Percentiles rank a stretch among this genome's conserved stretches.
These are phyloP conservation scores for Aspergillus fijiensis DNA, from an alignment of 2,329 filamentous ascomycete genomes.

Conservation along the genomic window DNA sequence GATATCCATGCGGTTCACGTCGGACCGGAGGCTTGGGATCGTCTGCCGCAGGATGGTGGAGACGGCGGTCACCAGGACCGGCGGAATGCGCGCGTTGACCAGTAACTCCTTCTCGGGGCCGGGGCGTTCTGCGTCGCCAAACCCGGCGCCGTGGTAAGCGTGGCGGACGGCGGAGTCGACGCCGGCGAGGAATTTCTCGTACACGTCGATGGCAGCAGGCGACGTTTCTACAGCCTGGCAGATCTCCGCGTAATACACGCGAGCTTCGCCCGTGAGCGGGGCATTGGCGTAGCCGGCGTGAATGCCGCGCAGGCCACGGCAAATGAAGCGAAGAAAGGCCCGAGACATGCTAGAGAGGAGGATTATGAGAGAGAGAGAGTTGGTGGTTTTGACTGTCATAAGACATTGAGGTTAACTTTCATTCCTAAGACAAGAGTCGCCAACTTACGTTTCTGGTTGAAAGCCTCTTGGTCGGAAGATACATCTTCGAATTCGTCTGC, in stretches of 20 bases:
- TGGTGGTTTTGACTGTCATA: conserved; percentile 34
- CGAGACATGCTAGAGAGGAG: conserved; percentile 73
- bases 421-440: neutral
- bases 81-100: conserved; percentile 53
- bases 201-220: conserved; percentile 60
- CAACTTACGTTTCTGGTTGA: conserved; percentile 37
- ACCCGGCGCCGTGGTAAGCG: conserved; percentile 52
- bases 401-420: conserved; percentile 6
- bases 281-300: conserved; percentile 45
- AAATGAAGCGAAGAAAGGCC: conserved; percentile 68
- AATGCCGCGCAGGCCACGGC: conserved; percentile 62
- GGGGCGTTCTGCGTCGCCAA: conserved; percentile 48
- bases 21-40: conserved; percentile 57
- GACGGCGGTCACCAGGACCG: conserved; percentile 51
- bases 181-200: conserved; percentile 64
- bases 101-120: conserved; percentile 55
- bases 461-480: conserved; percentile 35
- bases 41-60: conserved; percentile 49
- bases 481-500: conserved; percentile 40
- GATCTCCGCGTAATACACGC: conserved; percentile 52
- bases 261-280: conserved; percentile 38
- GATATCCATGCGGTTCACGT: conserved; percentile 65
- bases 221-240: conserved; percentile 52
- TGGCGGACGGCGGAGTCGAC: conserved; percentile 65
- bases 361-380: conserved; percentile 51